A percentile compares a stretch with the other conserved stretches of the same genome.
Evolutionary conservation across 306 rosid genomes (phyloP).

Genomic region (Trifolium dubium): DNA sequence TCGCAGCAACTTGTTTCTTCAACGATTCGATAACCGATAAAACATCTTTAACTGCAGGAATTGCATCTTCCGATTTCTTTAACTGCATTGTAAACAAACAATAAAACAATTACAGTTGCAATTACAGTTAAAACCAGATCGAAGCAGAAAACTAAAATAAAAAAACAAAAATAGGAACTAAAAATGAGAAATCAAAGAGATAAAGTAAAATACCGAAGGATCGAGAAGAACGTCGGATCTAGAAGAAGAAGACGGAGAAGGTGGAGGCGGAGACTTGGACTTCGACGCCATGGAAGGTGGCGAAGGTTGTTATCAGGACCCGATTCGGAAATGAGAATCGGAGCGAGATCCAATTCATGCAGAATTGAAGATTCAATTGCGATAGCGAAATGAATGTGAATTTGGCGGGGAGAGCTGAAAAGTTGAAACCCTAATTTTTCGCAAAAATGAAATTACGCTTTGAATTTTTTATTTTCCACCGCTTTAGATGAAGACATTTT

Average conservation of each 20-base stretch:
- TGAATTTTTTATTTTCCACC: constrained; percentile 44
- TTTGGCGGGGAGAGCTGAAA: constrained; percentile 59
- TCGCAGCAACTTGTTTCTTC: constrained; percentile 75
- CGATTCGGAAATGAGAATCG: constrained; percentile 50
- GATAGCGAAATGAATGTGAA: constrained; percentile 13
- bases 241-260: constrained; percentile 61
- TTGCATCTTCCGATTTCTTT: constrained; percentile 44
- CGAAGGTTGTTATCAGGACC: constrained; percentile 48
- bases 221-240: constrained; percentile 60
- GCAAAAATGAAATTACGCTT: constrained; percentile 24
- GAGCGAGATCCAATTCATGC: constrained; percentile 69
- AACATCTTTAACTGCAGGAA: constrained; percentile 59
- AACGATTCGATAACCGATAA: constrained; percentile 67
- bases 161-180: constrained; percentile 9
- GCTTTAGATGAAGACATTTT: constrained; percentile 42
- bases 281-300: constrained; percentile 79
- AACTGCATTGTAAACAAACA: constrained; percentile 47
- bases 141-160: constrained; percentile 20
- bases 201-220: constrained; percentile 56
- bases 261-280: constrained; percentile 57
- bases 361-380: constrained; percentile 30
- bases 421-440: constrained; percentile 75
- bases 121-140: constrained; percentile 13
- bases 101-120: constrained; percentile 14
- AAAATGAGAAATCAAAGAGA: background rate